These are phyloP conservation scores for Cucurbita ficifolia DNA, from an alignment of 306 rosid species.

Conservation along the genomic window DNA sequence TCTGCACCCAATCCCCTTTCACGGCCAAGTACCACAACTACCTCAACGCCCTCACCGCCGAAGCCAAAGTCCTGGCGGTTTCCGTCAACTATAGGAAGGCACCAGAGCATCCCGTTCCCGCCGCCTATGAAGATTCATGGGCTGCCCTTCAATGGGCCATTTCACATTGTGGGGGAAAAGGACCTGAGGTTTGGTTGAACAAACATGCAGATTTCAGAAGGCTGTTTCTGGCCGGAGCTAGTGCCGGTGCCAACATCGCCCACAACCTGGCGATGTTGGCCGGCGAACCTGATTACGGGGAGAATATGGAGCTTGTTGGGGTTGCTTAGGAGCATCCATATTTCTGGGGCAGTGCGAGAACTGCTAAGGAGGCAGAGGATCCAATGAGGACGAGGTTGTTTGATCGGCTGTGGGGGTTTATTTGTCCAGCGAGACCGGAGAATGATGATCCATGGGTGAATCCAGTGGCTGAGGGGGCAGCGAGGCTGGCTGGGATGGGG, in stretches of 20 bases:
- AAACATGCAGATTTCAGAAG: slow-evolving; percentile 6
- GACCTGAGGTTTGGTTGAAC: slow-evolving; percentile 19
- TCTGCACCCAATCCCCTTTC: slow-evolving; percentile 22
- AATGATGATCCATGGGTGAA: slow-evolving; percentile 14
- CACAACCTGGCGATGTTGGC: slow-evolving; percentile 15
- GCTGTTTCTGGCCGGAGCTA: slow-evolving; percentile 17
- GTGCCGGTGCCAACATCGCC: slow-evolving; percentile 17
- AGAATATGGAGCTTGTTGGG: slow-evolving; percentile 3
- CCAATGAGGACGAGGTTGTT: neutral
- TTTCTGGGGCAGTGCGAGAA: slow-evolving; percentile 2
- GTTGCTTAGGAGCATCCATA: slow-evolving; percentile 9
- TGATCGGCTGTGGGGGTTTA: slow-evolving; percentile 11
- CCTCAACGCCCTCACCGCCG: slow-evolving; percentile 6
- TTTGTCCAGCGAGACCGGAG: slow-evolving; percentile 3
- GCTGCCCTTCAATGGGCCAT: slow-evolving; percentile 17
- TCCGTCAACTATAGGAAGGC: slow-evolving; percentile 18
- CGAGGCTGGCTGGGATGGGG: neutral
- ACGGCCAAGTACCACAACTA: slow-evolving; percentile 9
- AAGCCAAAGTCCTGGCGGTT: slow-evolving; percentile 8
- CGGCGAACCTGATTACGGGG: neutral
- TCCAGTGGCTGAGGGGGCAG: slow-evolving; percentile 7
- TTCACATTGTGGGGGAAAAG: neutral
- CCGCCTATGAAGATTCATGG: slow-evolving; percentile 16
- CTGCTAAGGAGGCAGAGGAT: neutral
- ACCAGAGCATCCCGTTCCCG: slow-evolving; percentile 17